Base-by-base conservation (phyloP, 495 filamentous ascomycete species). In the Penicillium diatomitis region DNA sequence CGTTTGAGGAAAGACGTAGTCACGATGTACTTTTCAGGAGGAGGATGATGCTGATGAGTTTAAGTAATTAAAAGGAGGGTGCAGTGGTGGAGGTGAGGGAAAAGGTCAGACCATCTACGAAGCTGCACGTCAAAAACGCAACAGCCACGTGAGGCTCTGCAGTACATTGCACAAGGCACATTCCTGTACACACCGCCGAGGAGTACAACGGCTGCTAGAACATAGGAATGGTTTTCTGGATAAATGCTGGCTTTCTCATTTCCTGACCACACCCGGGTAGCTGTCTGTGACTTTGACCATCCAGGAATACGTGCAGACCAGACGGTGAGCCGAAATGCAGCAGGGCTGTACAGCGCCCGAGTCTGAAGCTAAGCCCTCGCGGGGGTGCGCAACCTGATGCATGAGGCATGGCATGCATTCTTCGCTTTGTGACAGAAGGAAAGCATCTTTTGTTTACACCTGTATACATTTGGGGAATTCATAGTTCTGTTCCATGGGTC, bases 121-220 rank as follows among this genome's bases (percentile, higher is more conserved):
- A 3, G 5, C 5, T n/a, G 28, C 40, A 42, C 4, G 6, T 33
- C 12, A 35, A 30, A 51, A 32, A 38, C 38, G 7, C 31, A 36
- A 36, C 10, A 36, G 30, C 51, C 55, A 57, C 55, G 51, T 50
- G 56, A 55, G 49, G 52, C 44, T 51, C 46, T 51, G 39, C 20
- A 20, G 20, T 20, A 20, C 20, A 20, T 20, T 20, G 20, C 20
- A 20, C 20, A 20, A 20, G 20, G 20, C 20, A 20, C 20, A 20
- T 20, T 20, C 20, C 20, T 20, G 20, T 20, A 20, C 2, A 20
- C 20, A 20, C 20, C 20, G 20, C 20, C 20, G 20, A 20, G 20
- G 20, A 1, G 20, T 1, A 20, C 20, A 20, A 20, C 20, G 20
- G 20, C 20, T 20, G 20, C 20, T 20, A 20, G 20, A 0, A 20